A percentile compares a stretch with the other conserved stretches of the same genome.
Conservation (phyloP, 1,284 basidiomycete species). For the Schizophyllum commune region DNA sequence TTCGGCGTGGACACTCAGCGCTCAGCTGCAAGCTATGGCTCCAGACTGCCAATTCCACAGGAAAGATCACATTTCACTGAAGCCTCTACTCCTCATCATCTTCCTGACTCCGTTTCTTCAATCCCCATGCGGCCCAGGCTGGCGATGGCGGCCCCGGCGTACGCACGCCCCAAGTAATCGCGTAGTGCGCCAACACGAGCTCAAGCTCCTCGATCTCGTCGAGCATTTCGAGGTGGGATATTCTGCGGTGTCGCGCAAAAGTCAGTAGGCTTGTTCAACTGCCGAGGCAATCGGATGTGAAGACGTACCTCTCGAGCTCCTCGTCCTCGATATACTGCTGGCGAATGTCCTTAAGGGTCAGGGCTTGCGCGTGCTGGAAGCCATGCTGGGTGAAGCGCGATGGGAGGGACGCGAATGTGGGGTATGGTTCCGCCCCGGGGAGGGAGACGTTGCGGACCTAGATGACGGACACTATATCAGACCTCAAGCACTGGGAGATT, state of each 20-base stretch:
- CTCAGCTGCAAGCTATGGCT: no score
- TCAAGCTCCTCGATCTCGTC: slow-evolving; percentile 92
- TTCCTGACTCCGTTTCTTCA: not conserved
- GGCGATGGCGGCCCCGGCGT: not conserved
- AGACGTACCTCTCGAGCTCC: slow-evolving; percentile 60
- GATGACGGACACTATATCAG: slow-evolving; percentile 2
- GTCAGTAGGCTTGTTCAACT: not conserved
- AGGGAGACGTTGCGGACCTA: slow-evolving; percentile 70
- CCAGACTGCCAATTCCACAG: no score
- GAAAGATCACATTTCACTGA: no score
- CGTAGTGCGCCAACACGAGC: slow-evolving; percentile 82
- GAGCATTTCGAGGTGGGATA: slow-evolving; percentile 72
- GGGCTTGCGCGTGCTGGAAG: slow-evolving; percentile 46
- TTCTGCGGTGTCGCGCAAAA: slow-evolving; percentile 33
- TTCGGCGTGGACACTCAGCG: no score
- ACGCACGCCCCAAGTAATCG: slow-evolving; percentile 65
- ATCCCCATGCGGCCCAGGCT: not conserved
- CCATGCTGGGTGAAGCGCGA: slow-evolving; percentile 53
- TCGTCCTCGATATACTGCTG: slow-evolving; percentile 38
- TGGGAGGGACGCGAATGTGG: slow-evolving; percentile 48
- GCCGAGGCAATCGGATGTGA: no score
- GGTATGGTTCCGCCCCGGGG: slow-evolving; percentile 65
- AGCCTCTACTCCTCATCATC: not conserved
- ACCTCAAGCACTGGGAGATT: not conserved
- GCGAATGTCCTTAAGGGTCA: slow-evolving; percentile 66